Percentiles rank a stretch among this genome's conserved stretches.
These are phyloP conservation scores for Saccharomycopsis capsularis DNA, from an alignment of 805 yeast genomes.

Conservation along the genomic window DNA sequence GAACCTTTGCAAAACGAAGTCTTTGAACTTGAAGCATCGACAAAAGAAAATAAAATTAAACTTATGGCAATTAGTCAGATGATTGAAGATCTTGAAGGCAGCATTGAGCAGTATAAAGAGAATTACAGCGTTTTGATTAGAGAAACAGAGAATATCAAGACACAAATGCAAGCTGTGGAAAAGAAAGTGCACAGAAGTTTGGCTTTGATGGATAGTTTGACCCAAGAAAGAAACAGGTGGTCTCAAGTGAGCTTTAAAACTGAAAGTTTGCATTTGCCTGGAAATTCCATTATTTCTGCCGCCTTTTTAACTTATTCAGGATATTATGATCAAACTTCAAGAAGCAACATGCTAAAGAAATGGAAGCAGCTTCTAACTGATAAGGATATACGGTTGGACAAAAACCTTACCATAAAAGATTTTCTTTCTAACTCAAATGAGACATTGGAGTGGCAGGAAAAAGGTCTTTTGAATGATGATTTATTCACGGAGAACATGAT, in stretches of 20 bases:
- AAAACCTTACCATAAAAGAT: slow-evolving; percentile 29
- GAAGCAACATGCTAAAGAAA: slow-evolving; percentile 31
- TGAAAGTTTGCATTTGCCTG: slow-evolving; percentile 44
- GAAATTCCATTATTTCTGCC: slow-evolving; percentile 59
- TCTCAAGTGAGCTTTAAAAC: slow-evolving; percentile 39
- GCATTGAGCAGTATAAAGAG: slow-evolving; percentile 60
- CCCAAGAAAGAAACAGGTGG: slow-evolving; percentile 73
- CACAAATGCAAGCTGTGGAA: slow-evolving; percentile 60
- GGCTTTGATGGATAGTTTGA: slow-evolving; percentile 52
- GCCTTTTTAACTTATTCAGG: slow-evolving; percentile 61
- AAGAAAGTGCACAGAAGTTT: slow-evolving; percentile 56
- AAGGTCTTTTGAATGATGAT: slow-evolving; percentile 52
- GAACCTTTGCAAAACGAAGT: slow-evolving; percentile 73
- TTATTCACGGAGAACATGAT: slow-evolving; percentile 57
- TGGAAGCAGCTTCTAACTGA: slow-evolving; percentile 35
- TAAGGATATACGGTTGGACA: slow-evolving; percentile 35
- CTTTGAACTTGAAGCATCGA: slow-evolving; percentile 46
- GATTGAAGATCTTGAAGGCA: slow-evolving; percentile 65
- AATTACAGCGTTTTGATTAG: slow-evolving; percentile 70
- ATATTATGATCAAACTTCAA: slow-evolving; percentile 39
- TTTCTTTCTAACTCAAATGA: slow-evolving; percentile 37
- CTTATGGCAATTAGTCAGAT: slow-evolving; percentile 71
- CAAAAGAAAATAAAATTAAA: slow-evolving; percentile 58
- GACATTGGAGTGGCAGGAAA: slow-evolving; percentile 42
- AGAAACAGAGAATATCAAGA: slow-evolving; percentile 67